Evolutionary conservation across 768 basidiomycete genomes (phyloP).

Genomic region (Lenzites betulinus): DNA sequence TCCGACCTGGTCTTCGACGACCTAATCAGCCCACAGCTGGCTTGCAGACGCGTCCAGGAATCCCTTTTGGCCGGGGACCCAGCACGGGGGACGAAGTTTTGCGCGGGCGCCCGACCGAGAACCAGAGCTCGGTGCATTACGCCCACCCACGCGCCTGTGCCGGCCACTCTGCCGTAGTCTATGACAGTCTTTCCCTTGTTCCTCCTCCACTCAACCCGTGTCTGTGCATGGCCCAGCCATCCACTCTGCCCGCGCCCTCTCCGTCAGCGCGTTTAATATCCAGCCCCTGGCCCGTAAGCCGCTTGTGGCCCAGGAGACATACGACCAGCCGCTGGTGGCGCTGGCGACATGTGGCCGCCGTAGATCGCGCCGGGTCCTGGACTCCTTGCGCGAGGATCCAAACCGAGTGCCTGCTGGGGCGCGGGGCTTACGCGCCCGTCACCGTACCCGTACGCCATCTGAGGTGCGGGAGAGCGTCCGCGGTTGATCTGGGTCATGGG

Average conservation of each 20-base stretch:
- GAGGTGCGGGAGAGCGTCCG: slow-evolving; percentile 30
- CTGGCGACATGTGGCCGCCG: slow-evolving; percentile 18
- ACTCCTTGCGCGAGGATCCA: slow-evolving; percentile 19
- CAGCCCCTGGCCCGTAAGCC: slow-evolving; percentile 40
- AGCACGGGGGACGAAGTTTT: slow-evolving; percentile 1
- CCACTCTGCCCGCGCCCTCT: slow-evolving; percentile 3
- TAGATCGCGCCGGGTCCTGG: slow-evolving; percentile 20
- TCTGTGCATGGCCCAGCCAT: slow-evolving; percentile 27
- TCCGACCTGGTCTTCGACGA: background rate
- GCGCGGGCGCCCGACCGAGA: background rate
- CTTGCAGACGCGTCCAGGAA: background rate
- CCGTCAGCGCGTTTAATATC: slow-evolving; percentile 13
- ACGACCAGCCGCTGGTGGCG: slow-evolving; percentile 32
- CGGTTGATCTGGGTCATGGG: slow-evolving; percentile 68
- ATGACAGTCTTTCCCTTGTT: background rate
- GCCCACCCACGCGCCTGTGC: background rate
- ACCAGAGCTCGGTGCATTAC: slow-evolving; percentile 8
- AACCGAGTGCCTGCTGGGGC: slow-evolving; percentile 12
- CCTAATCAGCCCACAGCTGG: background rate
- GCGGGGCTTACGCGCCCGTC: slow-evolving; percentile 21
- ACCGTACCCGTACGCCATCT: slow-evolving; percentile 12
- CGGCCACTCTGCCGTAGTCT: slow-evolving; percentile 5
- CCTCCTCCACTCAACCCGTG: background rate
- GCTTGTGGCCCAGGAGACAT: slow-evolving; percentile 49
- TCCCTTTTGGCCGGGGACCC: background rate